phyloP scores from a whole-genome alignment of 768 basidiomycete genomes.

The Amanita brunnescens region DNA sequence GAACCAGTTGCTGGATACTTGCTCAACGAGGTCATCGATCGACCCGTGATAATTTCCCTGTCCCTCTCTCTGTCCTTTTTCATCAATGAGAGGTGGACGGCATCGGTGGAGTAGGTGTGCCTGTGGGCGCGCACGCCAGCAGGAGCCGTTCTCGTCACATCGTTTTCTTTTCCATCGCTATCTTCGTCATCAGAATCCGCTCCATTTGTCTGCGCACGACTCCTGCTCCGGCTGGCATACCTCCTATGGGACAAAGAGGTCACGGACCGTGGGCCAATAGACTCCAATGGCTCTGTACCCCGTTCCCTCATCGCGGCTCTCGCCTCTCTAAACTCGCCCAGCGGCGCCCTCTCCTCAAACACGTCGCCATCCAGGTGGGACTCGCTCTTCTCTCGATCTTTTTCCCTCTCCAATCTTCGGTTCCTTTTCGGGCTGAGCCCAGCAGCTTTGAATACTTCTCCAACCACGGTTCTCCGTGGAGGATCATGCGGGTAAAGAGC shows the following conservation, averaged over 20 bases:
- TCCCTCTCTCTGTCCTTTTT: constrained; percentile 11
- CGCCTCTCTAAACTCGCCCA: constrained; percentile 21
- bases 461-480: constrained; percentile 47
- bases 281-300: background rate
- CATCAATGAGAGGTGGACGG: constrained; percentile 4
- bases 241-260: constrained; percentile 2
- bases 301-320: constrained; percentile 10
- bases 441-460: constrained; percentile 64
- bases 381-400: constrained; percentile 5
- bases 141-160: background rate
- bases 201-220: constrained; percentile 9
- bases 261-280: background rate
- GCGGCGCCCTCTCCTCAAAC: constrained; percentile 16
- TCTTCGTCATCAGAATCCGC: constrained; percentile 10
- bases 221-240: constrained; percentile 10
- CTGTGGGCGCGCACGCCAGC: constrained; percentile 1
- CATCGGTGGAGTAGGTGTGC: background rate
- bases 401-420: constrained; percentile 11
- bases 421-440: constrained; percentile 42
- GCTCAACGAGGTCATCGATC: constrained; percentile 5
- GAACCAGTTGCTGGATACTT: background rate
- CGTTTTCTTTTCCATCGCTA: background rate
- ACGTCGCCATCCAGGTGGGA: constrained; percentile 13
- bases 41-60: constrained; percentile 13
- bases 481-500: constrained; percentile 33